Evolutionary conservation across 768 basidiomycete genomes (phyloP).

Genomic region (Lactarius tabidus): DNA sequence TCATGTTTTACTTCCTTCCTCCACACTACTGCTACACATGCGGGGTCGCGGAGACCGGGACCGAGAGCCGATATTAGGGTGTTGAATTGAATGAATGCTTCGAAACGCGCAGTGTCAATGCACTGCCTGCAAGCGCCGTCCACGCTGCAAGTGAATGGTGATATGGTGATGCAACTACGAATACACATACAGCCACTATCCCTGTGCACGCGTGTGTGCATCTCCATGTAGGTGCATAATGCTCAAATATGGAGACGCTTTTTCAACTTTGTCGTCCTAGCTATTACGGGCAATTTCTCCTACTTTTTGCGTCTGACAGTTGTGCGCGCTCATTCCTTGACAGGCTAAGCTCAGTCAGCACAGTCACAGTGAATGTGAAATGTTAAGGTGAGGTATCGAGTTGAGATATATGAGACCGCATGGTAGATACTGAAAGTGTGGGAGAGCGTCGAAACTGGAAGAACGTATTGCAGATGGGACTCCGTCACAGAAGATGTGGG

Average conservation of each 20-base stretch:
- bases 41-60: neutral
- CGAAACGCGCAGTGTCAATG: neutral
- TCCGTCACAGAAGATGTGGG: neutral
- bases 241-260: neutral
- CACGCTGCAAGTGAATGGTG: neutral
- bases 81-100: neutral
- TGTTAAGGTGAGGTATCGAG: no score
- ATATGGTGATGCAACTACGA: no score
- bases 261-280: neutral
- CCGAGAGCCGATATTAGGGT: neutral
- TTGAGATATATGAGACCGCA: no score
- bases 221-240: neutral
- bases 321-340: no score
- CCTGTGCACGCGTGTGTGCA: neutral
- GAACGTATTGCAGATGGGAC: neutral
- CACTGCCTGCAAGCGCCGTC: neutral
- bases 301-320: neutral
- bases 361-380: no score
- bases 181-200: neutral
- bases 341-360: no score
- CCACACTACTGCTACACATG: neutral
- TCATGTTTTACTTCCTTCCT: neutral
- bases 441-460: no score
- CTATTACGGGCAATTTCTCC: neutral
- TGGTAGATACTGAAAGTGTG: no score